Evolutionary conservation across 2,329 filamentous ascomycete species (phyloP), one percentile per base, ranked within the genome.

Genomic region (Sclerotinia subarctica): DNA sequence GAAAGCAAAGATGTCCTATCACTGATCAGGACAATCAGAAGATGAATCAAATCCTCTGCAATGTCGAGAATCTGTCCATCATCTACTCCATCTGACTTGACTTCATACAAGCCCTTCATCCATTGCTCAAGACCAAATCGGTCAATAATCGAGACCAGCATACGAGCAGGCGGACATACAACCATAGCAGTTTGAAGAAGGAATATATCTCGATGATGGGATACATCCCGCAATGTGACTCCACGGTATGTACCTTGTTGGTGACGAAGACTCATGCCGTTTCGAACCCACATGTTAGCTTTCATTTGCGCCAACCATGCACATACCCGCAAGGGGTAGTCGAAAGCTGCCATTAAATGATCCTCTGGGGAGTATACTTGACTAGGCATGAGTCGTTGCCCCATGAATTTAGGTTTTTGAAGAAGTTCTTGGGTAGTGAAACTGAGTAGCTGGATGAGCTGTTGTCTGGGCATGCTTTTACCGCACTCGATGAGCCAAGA

Each of bases 261-360:
- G 78, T 99, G 95, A 51, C 94, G 88, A 64, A 99, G 85, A 74
- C 94, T 98, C 76, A 99, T 93, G 2, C 95, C 95, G 77, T 99
- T 99, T 67, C 95, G 89, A 71, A 99, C 94, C 95, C 96, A 99
- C 89, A 98, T 96, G 64, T 93, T 92, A 24, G 94, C 93, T 78
- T 96, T 97, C 88, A 99, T 98, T 81, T 99, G 96, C 7, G 95
- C 92, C 44, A 99, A 83, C 95, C 95, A 99, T 26, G 93, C 93
- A 77, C 93, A 97, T 0, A 98, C 94, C 64, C 96, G 87, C 5
- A 99, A 83, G 0, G 96, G 94, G 74, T 92, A 97, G 78, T 99
- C 95, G 75, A 99, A 97, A 64, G 93, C 87, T 2, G 91, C 90
- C 78, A 97, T 88, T 29, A 97, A 82, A 75, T 94, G 89, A 77